Evolutionary conservation across 805 yeast species (phyloP).

Genomic region (Kluyveromyces nonfermentans): DNA sequence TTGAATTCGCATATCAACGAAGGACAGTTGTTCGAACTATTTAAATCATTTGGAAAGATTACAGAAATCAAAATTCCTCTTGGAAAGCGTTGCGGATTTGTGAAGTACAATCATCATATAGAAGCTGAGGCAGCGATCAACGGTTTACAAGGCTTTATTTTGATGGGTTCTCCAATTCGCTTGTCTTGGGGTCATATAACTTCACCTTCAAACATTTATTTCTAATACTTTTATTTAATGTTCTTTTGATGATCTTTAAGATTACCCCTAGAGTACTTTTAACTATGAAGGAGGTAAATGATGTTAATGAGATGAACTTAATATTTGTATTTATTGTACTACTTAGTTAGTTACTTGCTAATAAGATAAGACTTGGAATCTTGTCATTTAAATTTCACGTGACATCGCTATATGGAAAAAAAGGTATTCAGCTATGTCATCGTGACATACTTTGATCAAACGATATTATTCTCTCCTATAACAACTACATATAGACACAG

Average conservation of each 20-base stretch:
- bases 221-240: constrained; percentile 3
- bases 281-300: neutral
- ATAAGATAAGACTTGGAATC: neutral
- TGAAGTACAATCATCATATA: constrained; percentile 53
- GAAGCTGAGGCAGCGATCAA: constrained; percentile 73
- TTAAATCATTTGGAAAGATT: constrained; percentile 67
- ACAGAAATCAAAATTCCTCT: constrained; percentile 65
- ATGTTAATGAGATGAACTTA: neutral
- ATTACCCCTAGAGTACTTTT: neutral
- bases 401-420: neutral
- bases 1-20: constrained; percentile 50
- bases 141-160: constrained; percentile 69
- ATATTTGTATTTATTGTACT: neutral
- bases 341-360: too few relatives aligned
- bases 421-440: neutral
- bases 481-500: too few relatives aligned
- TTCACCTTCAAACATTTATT: neutral
- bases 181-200: constrained; percentile 60
- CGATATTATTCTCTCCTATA: too few relatives aligned
- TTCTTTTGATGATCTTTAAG: neutral
- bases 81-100: constrained; percentile 75
- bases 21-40: constrained; percentile 47
- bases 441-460: neutral
- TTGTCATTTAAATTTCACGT: neutral
- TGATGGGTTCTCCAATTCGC: constrained; percentile 66